These are phyloP conservation scores for Medicago arabica DNA, from an alignment of 306 rosid genomes.

Conservation along the genomic window DNA sequence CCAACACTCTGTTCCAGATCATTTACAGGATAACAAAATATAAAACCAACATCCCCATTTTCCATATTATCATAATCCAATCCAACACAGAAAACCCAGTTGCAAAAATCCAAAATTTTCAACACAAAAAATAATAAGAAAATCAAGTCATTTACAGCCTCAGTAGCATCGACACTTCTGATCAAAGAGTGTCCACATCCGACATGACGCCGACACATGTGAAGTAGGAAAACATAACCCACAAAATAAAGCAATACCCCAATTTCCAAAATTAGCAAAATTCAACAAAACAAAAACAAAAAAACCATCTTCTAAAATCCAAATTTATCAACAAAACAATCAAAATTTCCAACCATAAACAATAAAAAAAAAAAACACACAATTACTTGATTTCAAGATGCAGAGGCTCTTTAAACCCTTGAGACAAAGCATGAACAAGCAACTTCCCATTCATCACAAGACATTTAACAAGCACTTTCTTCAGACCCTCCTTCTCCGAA, in stretches of 20 bases:
- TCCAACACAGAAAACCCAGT: background rate
- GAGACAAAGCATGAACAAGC: slow-evolving; percentile 65
- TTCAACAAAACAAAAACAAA: background rate
- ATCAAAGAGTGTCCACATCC: too few species aligned
- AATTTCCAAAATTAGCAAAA: background rate
- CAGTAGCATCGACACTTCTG: too few species aligned
- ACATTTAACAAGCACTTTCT: slow-evolving; percentile 83
- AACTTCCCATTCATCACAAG: slow-evolving; percentile 72
- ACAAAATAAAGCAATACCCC: background rate
- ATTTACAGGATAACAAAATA: too few species aligned
- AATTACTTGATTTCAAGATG: slow-evolving; percentile 72
- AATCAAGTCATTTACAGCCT: too few species aligned
- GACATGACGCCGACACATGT: too few species aligned
- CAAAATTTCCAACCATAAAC: background rate
- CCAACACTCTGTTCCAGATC: too few species aligned
- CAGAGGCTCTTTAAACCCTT: slow-evolving; percentile 59
- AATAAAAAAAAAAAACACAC: background rate
- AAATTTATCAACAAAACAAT: background rate
- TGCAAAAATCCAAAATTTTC: background rate
- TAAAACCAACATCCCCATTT: too few species aligned
- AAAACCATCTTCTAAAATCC: slow-evolving; percentile 25
- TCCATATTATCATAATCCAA: background rate
- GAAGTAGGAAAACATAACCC: background rate
- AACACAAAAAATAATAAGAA: background rate
- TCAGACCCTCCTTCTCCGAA: slow-evolving; percentile 62